Evolutionary conservation across 306 rosid genomes (phyloP).

Genomic region (Prunus mira): DNA sequence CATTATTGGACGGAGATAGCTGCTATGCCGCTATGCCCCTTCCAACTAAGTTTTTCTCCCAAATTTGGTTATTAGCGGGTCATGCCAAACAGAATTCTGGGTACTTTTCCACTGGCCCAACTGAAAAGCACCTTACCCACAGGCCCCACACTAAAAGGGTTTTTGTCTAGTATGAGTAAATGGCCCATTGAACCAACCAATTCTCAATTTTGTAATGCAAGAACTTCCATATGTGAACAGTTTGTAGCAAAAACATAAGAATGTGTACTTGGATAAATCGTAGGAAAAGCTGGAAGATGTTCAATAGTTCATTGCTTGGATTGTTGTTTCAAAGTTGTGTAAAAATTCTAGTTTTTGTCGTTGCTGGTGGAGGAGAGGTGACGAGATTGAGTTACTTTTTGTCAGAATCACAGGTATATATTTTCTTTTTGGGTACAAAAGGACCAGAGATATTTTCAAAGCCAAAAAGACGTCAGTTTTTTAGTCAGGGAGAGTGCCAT

Average conservation of each 20-base stretch:
- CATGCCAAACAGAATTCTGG: neutral
- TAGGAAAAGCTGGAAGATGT: slow-evolving; percentile 9
- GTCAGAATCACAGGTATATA: neutral
- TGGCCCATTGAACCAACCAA: neutral
- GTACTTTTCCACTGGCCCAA: neutral
- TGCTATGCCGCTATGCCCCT: too few species aligned
- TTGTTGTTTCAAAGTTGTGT: neutral
- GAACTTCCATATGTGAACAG: too few species aligned
- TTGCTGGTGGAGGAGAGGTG: neutral
- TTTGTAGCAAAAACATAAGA: neutral
- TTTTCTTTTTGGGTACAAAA: neutral
- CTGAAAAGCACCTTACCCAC: neutral
- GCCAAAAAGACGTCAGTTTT: neutral
- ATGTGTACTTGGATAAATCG: neutral
- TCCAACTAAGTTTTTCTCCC: neutral
- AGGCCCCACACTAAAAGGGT: neutral
- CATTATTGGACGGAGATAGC: too few species aligned
- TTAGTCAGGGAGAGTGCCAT: neutral
- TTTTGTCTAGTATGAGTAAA: neutral
- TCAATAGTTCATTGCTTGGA: neutral
- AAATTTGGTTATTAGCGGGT: neutral
- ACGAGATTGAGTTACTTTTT: slow-evolving; percentile 16
- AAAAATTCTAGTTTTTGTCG: neutral
- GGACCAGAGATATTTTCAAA: slow-evolving; percentile 2
- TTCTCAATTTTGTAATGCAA: neutral